phyloP scores from a whole-genome alignment of 2,329 filamentous ascomycete genomes.

The Colletotrichum destructivum region DNA sequence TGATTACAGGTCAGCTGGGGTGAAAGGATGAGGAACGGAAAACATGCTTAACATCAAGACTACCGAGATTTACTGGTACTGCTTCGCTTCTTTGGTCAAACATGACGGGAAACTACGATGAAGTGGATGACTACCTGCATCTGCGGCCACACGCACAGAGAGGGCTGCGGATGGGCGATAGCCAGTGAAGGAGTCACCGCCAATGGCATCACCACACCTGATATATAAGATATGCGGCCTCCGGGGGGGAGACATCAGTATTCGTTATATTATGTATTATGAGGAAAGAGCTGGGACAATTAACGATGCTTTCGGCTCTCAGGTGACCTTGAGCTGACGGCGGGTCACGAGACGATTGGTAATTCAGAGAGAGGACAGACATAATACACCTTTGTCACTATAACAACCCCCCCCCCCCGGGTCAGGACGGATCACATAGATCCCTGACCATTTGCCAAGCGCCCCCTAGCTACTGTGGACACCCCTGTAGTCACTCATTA shows the following conservation, averaged over 20 bases:
- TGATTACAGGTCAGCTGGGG: conserved; percentile 56
- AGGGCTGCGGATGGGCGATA: not conserved
- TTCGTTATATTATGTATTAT: not conserved
- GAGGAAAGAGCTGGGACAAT: not conserved
- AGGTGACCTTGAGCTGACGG: not conserved
- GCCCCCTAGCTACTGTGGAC: not conserved
- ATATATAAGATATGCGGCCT: not conserved
- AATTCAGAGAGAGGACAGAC: not conserved
- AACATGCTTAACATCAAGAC: not conserved
- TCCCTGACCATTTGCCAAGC: not conserved
- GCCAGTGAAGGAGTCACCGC: not conserved
- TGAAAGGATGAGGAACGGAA: conserved; percentile 39
- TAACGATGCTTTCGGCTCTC: too few relatives aligned
- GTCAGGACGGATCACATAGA: too few relatives aligned
- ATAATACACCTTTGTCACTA: not conserved
- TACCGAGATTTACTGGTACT: not conserved
- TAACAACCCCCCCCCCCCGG: not conserved
- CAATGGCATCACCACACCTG: not conserved
- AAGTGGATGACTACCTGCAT: not conserved
- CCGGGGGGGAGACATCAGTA: not conserved
- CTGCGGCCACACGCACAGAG: not conserved
- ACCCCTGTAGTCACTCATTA: not conserved
- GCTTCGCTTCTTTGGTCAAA: not conserved
- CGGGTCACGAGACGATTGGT: too few relatives aligned
- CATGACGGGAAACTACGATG: not conserved